Conservation (phyloP, 306 rosid genomes). For the Vigna mungo region DNA sequence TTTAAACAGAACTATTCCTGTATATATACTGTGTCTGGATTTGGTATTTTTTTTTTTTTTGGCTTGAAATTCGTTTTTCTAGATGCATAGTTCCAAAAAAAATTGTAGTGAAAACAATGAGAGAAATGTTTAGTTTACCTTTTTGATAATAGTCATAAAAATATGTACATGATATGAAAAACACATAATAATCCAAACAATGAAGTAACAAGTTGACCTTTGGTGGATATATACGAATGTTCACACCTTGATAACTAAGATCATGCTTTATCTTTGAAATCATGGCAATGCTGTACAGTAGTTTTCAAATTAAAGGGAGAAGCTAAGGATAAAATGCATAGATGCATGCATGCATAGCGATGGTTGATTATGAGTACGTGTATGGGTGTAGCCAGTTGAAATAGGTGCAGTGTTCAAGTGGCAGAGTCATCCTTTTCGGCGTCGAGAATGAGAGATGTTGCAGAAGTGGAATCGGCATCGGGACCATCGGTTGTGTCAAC, state of each 20-base stretch:
- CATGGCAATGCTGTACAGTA: background rate
- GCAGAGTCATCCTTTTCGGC: constrained; percentile 16
- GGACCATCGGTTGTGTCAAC: constrained; percentile 45
- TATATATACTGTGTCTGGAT: background rate
- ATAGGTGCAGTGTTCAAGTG: background rate
- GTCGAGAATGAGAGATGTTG: constrained; percentile 37
- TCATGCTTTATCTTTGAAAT: background rate
- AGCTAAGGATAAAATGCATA: background rate
- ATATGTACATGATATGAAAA: background rate
- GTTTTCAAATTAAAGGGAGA: constrained; percentile 12
- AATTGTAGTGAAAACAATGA: background rate
- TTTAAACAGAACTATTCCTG: background rate
- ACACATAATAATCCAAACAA: background rate
- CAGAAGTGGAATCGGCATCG: constrained; percentile 29
- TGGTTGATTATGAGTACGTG: no score
- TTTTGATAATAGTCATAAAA: background rate
- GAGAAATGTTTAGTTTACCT: background rate
- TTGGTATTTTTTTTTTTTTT: background rate
- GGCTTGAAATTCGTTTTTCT: background rate
- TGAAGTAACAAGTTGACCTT: background rate
- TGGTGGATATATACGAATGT: background rate
- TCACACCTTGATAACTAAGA: constrained; percentile 16
- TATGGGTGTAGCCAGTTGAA: background rate
- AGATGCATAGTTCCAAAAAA: background rate
- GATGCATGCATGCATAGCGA: background rate